Evolutionary conservation across 805 yeast genomes (phyloP).

Genomic region (Saccharomycopsis fodiens): DNA sequence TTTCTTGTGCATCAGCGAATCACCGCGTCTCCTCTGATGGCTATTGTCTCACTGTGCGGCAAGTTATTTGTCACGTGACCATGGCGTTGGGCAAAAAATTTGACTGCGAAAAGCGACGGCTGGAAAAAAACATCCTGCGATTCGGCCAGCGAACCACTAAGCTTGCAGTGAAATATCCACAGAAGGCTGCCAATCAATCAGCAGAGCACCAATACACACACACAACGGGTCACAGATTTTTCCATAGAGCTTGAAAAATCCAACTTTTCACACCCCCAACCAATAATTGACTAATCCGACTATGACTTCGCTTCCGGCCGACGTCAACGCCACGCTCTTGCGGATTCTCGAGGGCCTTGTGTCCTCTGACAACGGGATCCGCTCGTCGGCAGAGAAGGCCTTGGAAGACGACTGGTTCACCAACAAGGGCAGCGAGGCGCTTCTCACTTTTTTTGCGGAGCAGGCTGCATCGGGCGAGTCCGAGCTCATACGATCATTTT

Average conservation of each 20-base stretch:
- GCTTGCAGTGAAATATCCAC: neutral
- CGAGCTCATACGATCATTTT: conserved; percentile 55
- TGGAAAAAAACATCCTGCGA: neutral
- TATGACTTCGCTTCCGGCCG: conserved; percentile 50
- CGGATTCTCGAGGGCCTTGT: conserved; percentile 60
- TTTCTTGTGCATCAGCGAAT: too few species aligned
- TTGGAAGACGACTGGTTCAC: conserved; percentile 73
- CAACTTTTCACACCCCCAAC: too few species aligned
- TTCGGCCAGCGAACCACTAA: neutral
- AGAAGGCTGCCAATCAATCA: too few species aligned
- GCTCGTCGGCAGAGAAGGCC: conserved; percentile 71
- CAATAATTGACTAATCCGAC: conserved; percentile 12
- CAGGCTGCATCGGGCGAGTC: conserved; percentile 61
- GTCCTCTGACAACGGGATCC: conserved; percentile 67
- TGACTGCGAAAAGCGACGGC: neutral
- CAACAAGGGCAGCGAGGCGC: conserved; percentile 54
- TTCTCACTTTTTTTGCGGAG: conserved; percentile 73
- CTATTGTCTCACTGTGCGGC: neutral
- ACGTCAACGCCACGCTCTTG: conserved; percentile 45
- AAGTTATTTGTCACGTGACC: too few species aligned
- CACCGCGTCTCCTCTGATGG: too few species aligned
- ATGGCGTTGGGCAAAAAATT: too few species aligned
- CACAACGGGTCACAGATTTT: too few species aligned
- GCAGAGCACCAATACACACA: too few species aligned
- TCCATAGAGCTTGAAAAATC: too few species aligned